Base-by-base conservation (phyloP, 192 early-diverging fungal species). In the Diversispora epigaea region DNA sequence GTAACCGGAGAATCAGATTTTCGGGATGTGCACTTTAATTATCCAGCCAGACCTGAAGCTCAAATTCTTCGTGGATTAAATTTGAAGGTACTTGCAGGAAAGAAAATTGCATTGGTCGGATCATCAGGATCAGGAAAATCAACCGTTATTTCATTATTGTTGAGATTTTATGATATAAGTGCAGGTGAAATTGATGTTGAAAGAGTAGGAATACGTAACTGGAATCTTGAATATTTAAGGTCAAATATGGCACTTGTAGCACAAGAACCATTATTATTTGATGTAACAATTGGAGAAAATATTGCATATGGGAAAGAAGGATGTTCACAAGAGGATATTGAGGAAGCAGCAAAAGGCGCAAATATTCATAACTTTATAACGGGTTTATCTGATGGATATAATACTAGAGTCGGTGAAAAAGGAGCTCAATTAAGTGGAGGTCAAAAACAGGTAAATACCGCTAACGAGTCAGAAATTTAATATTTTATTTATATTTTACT, bases 201-300 rank as follows among this genome's bases (percentile, higher is more conserved):
- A 71, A 80, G 80, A 44, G 77, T 79, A 7, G 79, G 89, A 66
- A 80, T 94, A 47, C 77, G 78, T 4, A 73, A 86, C 47, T 93
- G 89, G 83, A 84, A 88, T 44, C 71, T 94, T 8, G 52, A 74
- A 12, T 84, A 88, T 40, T 79, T 96, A 39, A 89, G 96, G 55
- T 67, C 72, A 10, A 85, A 85, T 68, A 80, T 96, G 82, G 92
- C 92, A 22, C 80, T 97, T 6, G 96, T 97, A 9, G 89, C 89
- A 44, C 95, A 97, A 77, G 95, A 96, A 81, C 96, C 96, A 10
- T 89, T 93, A 58, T 82, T 97, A 63, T 96, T 96, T 71, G 92
- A 95, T 82, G 81, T 92, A 77, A 84, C 89, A 19, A 91, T 96
- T 68, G 82, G 83, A 21, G 92, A 95, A 17, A 97, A 96, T 84